Base-by-base conservation (phyloP, 805 yeast species). In the Sugiyamaella mastotermitis region DNA sequence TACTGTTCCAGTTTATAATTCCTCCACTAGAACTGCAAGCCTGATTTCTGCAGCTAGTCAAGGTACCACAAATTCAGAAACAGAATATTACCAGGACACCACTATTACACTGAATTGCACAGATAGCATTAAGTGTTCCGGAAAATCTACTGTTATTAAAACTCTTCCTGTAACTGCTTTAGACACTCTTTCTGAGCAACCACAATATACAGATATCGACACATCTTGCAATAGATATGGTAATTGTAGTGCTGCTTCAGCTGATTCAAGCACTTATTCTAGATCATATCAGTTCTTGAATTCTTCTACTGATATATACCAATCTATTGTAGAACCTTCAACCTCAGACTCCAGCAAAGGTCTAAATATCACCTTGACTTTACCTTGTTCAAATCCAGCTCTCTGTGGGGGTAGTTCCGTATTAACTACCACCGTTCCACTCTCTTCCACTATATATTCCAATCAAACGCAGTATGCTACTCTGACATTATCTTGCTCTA, bases 71-170 rank as follows among this genome's bases (percentile, higher is more conserved):
- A 27, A 27, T 27, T 11, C 30, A 27, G 14, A 9, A 7, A 27
- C 30, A 13, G 24, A 22, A 22, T 22, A 10, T 22, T 37, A 6
- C 7, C 30, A 14, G 13, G 13, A 30, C 21, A 21, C 36, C 26
- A 35, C 38, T 11, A n/a, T 26, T 16, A 26, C 34, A 18, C 17
- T 35, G 5, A 14, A n/a, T 16, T 35, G 38, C 16, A 24, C 38
- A 13, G 29, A 23, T 26, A n/a, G 32, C 4, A 24, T 16, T 18
- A 17, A 27, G 14, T 27, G 30, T 27, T 27, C 30, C 15, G 30
- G 30, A 13, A n/a, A 27, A 10, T 27, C 30, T 13, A 9, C 14
- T 17, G 14, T 27, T 7, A 17, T 27, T 10, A 27, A 14, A 27
- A 27, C 30, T 10, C 8, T 27, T 6, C 30, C 30, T 27, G n/a